Evolutionary conservation across 208 protist species (phyloP).

Genomic region (Crithidia brevicula): DNA sequence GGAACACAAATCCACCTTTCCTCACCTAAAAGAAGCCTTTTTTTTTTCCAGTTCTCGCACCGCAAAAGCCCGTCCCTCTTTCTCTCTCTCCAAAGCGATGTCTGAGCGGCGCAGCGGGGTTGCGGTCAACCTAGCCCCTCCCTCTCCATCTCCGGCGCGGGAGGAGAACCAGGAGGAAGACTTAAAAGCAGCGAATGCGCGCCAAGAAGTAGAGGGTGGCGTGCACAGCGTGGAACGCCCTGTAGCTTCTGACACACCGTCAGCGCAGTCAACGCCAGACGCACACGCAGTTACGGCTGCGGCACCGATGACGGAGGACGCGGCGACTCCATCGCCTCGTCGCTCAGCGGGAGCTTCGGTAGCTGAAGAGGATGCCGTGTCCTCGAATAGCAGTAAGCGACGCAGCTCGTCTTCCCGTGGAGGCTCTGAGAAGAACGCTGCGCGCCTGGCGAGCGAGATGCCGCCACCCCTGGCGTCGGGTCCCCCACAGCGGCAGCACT

Average conservation of each 20-base stretch:
- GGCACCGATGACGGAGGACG: conserved; percentile 5
- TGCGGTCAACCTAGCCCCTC: conserved; percentile 29
- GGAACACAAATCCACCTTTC: background rate
- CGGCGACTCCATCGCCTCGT: conserved; percentile 8
- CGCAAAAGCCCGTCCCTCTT: background rate
- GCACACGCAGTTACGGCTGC: conserved; percentile 17
- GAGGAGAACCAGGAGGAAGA: conserved; percentile 10
- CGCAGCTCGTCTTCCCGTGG: background rate
- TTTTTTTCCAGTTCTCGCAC: conserved; percentile 5
- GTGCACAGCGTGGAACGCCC: conserved; percentile 15
- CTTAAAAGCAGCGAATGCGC: background rate
- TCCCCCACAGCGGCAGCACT: background rate
- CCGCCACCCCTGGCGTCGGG: conserved; percentile 14
- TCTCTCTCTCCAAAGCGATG: conserved; percentile 20
- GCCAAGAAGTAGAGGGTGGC: background rate
- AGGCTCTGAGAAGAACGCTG: background rate
- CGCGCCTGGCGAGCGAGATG: background rate
- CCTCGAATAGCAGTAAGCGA: background rate
- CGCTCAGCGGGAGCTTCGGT: background rate
- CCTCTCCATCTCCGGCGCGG: conserved; percentile 38
- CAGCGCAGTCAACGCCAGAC: conserved; percentile 21
- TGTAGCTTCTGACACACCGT: conserved; percentile 6
- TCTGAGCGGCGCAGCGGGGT: conserved; percentile 15
- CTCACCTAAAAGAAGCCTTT: background rate
- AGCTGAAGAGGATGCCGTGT: conserved; percentile 2